Evolutionary conservation across 2,329 filamentous ascomycete species (phyloP).

Genomic region (Phaeoacremonium minimum): DNA sequence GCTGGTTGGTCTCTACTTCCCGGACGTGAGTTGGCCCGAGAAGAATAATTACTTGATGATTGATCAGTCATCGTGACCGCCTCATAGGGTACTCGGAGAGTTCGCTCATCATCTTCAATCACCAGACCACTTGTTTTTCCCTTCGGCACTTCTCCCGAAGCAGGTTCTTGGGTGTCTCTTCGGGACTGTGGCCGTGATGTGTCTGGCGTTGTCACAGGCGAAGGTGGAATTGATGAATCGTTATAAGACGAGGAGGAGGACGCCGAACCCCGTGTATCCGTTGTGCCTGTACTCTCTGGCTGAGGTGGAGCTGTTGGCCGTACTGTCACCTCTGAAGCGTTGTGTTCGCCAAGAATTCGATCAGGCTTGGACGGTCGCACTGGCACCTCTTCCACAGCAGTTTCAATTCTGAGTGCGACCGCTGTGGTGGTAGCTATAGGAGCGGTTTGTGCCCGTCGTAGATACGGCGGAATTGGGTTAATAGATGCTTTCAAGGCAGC

Average conservation of each 20-base stretch:
- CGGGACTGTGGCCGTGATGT: constrained; percentile 37
- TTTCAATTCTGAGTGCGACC: too few species aligned
- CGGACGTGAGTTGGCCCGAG: constrained; percentile 4
- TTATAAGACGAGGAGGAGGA: constrained; percentile 36
- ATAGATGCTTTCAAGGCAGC: constrained; percentile 7
- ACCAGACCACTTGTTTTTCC: too few species aligned
- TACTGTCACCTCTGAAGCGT: background rate
- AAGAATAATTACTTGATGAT: constrained; percentile 10
- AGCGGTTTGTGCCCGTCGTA: background rate
- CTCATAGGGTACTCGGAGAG: constrained; percentile 11
- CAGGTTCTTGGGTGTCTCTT: constrained; percentile 23
- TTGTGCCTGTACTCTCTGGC: constrained; percentile 6
- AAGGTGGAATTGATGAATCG: constrained; percentile 32
- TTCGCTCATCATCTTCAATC: constrained; percentile 15
- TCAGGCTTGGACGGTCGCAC: too few species aligned
- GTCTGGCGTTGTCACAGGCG: constrained; percentile 32
- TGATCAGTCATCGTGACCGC: constrained; percentile 5
- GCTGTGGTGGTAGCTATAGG: background rate
- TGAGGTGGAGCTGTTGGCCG: background rate
- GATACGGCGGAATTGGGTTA: background rate
- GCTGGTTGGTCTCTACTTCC: too few species aligned
- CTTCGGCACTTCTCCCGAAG: too few species aligned
- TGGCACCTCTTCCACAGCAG: too few species aligned
- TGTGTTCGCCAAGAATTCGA: background rate
- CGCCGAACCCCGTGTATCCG: constrained; percentile 25